Percentiles rank a stretch among this genome's conserved stretches.
phyloP scores from a whole-genome alignment of 116 monocot species.

The Thalassia testudinum region DNA sequence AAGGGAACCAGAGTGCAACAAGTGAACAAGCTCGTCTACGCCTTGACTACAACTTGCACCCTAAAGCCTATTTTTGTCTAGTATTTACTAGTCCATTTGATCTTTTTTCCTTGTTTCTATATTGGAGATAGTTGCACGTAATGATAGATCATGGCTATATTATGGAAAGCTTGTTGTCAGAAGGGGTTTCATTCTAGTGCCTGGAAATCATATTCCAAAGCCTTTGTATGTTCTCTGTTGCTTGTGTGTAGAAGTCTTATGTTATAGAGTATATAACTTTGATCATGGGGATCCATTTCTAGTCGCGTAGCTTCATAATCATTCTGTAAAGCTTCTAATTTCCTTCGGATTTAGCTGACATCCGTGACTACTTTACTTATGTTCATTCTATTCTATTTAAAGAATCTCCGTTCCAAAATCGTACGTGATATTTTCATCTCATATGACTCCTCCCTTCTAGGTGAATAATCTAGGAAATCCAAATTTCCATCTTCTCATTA shows the following conservation, averaged over 20 bases:
- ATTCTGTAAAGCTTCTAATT: too few species aligned
- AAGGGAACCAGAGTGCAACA: too few species aligned
- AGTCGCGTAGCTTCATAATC: slow-evolving; percentile 7
- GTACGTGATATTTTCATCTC: too few species aligned
- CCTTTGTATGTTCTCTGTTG: not conserved
- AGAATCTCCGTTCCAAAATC: too few species aligned
- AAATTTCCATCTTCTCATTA: too few species aligned
- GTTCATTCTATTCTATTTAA: too few species aligned
- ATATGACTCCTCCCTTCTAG: too few species aligned
- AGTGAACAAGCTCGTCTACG: too few species aligned
- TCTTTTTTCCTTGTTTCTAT: not conserved
- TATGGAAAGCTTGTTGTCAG: not conserved
- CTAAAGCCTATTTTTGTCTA: slow-evolving; percentile 1
- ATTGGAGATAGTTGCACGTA: not conserved
- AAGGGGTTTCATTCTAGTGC: not conserved
- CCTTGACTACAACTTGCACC: too few species aligned
- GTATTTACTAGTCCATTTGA: not conserved
- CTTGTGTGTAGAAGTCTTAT: slow-evolving; percentile 5
- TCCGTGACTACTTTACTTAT: too few species aligned
- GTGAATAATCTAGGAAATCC: too few species aligned
- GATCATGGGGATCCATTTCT: slow-evolving; percentile 7
- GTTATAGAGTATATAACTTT: slow-evolving; percentile 3
- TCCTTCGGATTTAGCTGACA: too few species aligned
- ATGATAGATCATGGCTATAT: not conserved
- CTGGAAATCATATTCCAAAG: slow-evolving; percentile 7